Conservation (phyloP, 2,329 filamentous ascomycete genomes). For the Ophiocordyceps polyrhachis-furcata region DNA sequence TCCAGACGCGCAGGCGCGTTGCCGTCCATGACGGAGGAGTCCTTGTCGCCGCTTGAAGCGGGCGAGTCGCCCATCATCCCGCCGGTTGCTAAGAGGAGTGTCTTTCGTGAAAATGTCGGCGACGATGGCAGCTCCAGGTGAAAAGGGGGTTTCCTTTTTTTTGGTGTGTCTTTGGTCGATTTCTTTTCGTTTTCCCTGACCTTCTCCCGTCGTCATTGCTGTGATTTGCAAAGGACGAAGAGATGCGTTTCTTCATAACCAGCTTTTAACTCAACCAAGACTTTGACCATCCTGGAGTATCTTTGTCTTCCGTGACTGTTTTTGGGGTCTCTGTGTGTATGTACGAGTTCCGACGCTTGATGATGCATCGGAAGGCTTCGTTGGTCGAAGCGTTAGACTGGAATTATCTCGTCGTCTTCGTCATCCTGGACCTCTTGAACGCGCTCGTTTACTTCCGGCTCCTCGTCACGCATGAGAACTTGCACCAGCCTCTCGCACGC, state of each 20-base stretch:
- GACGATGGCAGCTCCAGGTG: conserved; percentile 12
- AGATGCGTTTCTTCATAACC: too few species aligned
- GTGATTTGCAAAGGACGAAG: too few species aligned
- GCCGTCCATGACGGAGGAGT: background rate
- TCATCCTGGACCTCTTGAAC: conserved; percentile 28
- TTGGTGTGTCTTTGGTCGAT: background rate
- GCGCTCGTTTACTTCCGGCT: conserved; percentile 23
- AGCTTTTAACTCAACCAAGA: too few species aligned
- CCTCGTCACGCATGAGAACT: conserved; percentile 58
- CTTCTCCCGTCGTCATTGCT: background rate
- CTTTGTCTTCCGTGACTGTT: too few species aligned
- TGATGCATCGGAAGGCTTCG: background rate
- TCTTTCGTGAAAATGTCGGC: conserved; percentile 22
- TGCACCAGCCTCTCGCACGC: conserved; percentile 82
- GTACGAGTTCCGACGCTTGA: too few species aligned
- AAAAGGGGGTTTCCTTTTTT: background rate
- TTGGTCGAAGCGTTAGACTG: conserved; percentile 16
- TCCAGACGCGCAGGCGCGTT: background rate
- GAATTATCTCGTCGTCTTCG: conserved; percentile 34
- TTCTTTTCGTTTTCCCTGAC: too few species aligned
- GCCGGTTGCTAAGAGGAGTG: conserved; percentile 15
- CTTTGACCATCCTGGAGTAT: too few species aligned
- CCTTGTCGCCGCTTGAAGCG: conserved; percentile 12
- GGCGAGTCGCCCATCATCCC: conserved; percentile 6
- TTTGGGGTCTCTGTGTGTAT: too few species aligned